A percentile compares a stretch with the other conserved stretches of the same genome.
Conservation (phyloP, 2,329 filamentous ascomycete genomes). For the Aspergillus pseudotamarii region DNA sequence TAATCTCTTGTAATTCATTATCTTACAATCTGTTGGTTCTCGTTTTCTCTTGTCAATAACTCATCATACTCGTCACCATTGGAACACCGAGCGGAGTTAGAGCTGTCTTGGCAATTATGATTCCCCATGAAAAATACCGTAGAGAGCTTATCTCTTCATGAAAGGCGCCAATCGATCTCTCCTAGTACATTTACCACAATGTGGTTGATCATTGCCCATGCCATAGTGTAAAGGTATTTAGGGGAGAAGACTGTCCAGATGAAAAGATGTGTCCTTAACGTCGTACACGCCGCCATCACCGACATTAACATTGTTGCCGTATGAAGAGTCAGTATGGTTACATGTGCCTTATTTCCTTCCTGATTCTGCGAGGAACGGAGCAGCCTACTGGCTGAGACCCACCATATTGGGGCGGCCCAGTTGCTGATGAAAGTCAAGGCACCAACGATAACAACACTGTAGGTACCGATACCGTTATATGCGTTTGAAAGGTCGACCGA, state of each 20-base stretch:
- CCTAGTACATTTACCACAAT: slow-evolving; percentile 69
- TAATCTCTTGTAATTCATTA: slow-evolving; percentile 48
- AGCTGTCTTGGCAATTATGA: neutral
- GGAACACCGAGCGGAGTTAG: neutral
- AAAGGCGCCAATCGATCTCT: slow-evolving; percentile 34
- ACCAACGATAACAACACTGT: slow-evolving; percentile 80
- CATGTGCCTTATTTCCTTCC: slow-evolving; percentile 50
- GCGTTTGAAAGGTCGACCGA: slow-evolving; percentile 93
- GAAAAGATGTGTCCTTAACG: slow-evolving; percentile 84
- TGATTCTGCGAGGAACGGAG: slow-evolving; percentile 24
- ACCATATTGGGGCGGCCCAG: slow-evolving; percentile 90
- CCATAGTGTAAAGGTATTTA: slow-evolving; percentile 90
- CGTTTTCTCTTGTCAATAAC: neutral
- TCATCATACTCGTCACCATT: neutral
- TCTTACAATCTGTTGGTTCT: neutral
- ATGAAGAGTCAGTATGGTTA: slow-evolving; percentile 71
- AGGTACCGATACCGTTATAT: slow-evolving; percentile 86
- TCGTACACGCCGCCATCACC: slow-evolving; percentile 87
- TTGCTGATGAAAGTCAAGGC: slow-evolving; percentile 84
- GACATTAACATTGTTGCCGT: slow-evolving; percentile 65
- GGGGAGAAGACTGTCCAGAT: slow-evolving; percentile 99
- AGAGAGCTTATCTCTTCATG: neutral
- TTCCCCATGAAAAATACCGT: neutral
- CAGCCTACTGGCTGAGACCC: slow-evolving; percentile 64
- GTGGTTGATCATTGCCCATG: slow-evolving; percentile 85